These are phyloP conservation scores for Flammula alnicola DNA, from an alignment of 1,284 basidiomycete genomes.

Conservation along the genomic window DNA sequence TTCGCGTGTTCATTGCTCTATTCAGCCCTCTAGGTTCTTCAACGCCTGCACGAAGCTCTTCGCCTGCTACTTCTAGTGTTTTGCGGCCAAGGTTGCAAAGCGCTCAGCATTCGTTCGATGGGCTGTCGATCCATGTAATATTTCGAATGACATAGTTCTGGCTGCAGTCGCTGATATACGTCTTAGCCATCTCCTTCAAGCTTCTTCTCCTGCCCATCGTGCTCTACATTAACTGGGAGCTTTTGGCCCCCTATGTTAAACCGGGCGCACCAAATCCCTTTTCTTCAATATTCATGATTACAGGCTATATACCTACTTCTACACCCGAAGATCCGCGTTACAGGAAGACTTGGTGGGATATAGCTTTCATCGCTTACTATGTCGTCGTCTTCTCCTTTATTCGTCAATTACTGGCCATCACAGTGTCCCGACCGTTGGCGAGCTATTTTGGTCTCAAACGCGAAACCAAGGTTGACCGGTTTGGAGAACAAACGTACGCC, in stretches of 20 bases:
- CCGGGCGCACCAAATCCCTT: conserved; percentile 74
- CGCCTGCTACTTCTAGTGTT: conserved; percentile 30
- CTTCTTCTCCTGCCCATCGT: conserved; percentile 76
- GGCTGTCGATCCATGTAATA: conserved; percentile 77
- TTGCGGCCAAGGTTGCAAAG: conserved; percentile 17
- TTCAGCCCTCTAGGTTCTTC: conserved; percentile 46
- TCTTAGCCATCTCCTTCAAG: conserved; percentile 69
- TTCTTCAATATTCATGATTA: conserved; percentile 78
- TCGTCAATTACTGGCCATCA: conserved; percentile 79
- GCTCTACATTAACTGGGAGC: conserved; percentile 75
- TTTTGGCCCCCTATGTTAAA: conserved; percentile 53
- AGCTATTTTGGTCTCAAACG: conserved; percentile 71
- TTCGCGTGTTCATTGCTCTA: conserved; percentile 19
- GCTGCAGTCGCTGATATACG: background rate
- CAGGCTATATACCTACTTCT: conserved; percentile 65
- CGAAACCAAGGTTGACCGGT: conserved; percentile 75
- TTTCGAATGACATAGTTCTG: background rate
- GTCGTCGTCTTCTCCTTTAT: conserved; percentile 93
- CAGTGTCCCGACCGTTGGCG: conserved; percentile 76
- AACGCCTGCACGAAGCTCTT: conserved; percentile 42
- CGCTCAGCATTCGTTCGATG: conserved; percentile 52
- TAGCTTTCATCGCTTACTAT: conserved; percentile 86
- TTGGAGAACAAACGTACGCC: conserved; percentile 92
- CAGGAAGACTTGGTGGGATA: conserved; percentile 79
- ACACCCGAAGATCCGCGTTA: conserved; percentile 65